Evolutionary conservation across 2,329 filamentous ascomycete species (phyloP).

Genomic region (Chrysoporthe austroafricana): DNA sequence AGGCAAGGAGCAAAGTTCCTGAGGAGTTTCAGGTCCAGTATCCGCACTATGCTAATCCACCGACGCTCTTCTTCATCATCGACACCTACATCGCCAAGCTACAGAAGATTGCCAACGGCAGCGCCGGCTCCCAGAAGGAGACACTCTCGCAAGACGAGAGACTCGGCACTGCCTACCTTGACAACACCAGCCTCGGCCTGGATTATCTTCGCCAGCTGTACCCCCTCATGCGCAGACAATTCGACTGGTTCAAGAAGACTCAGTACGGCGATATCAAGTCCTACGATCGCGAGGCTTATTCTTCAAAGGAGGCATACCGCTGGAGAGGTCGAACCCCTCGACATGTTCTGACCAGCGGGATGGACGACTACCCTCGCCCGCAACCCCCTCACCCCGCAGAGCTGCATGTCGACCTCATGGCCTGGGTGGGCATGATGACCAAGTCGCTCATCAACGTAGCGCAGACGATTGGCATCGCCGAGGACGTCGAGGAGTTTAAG

Average conservation of each 20-base stretch:
- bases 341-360: conserved; percentile 88
- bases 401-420: conserved; percentile 91
- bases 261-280: conserved; percentile 88
- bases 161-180: conserved; percentile 66
- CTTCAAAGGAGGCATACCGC: conserved; percentile 87
- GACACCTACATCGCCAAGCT: conserved; percentile 83
- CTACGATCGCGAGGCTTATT: conserved; percentile 89
- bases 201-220: conserved; percentile 79
- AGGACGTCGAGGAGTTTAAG: conserved; percentile 75
- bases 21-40: conserved; percentile 93
- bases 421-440: conserved; percentile 97
- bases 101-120: conserved; percentile 55
- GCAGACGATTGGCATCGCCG: conserved; percentile 70
- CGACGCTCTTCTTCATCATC: conserved; percentile 88
- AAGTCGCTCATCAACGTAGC: conserved; percentile 83
- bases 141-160: conserved; percentile 47
- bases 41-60: conserved; percentile 95
- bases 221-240: conserved; percentile 85
- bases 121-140: conserved; percentile 47
- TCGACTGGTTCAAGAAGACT: conserved; percentile 92
- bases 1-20: conserved; percentile 94
- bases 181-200: conserved; percentile 68
- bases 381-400: conserved; percentile 95
- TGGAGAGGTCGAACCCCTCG: conserved; percentile 89
- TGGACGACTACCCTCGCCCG: conserved; percentile 94